Percentiles rank a stretch among this genome's conserved stretches.
phyloP scores from a whole-genome alignment of 129 eudicot species.

The Lonicera japonica region DNA sequence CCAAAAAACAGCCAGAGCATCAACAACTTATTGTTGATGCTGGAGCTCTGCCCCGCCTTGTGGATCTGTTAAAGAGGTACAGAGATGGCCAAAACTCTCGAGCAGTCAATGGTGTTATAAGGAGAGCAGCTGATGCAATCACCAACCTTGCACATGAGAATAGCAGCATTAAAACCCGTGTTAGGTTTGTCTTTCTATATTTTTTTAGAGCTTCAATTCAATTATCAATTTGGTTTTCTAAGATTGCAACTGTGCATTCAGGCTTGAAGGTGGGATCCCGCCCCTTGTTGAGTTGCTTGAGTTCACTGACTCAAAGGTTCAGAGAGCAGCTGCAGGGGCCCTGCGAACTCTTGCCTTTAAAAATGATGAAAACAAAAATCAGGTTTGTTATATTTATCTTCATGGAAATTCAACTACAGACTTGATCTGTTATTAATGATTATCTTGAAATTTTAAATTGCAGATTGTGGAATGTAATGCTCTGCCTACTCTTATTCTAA shows the following conservation, averaged over 20 bases:
- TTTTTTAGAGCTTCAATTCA: background rate
- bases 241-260: conserved; percentile 14
- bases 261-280: conserved; percentile 94
- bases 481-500: conserved; percentile 69
- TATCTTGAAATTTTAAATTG: background rate
- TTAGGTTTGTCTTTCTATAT: conserved; percentile 46
- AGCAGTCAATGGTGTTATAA: conserved; percentile 59
- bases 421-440: background rate
- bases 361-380: conserved; percentile 80
- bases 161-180: conserved; percentile 65
- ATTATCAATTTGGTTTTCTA: background rate
- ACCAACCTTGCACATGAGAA: conserved; percentile 98
- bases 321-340: conserved; percentile 91
- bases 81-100: conserved; percentile 31
- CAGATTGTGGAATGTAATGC: conserved; percentile 97
- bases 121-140: conserved; percentile 93
- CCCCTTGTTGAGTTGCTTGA: conserved; percentile 89
- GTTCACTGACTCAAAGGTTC: conserved; percentile 71
- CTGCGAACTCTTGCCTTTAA: conserved; percentile 78
- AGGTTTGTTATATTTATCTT: conserved; percentile 34
- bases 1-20: conserved; percentile 64
- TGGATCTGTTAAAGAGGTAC: conserved; percentile 61
- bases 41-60: conserved; percentile 86
- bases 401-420: background rate
- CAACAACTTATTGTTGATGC: conserved; percentile 87